These are phyloP conservation scores for Cocos nucifera DNA, from an alignment of 176 grass and related monocot species.

Conservation along the genomic window DNA sequence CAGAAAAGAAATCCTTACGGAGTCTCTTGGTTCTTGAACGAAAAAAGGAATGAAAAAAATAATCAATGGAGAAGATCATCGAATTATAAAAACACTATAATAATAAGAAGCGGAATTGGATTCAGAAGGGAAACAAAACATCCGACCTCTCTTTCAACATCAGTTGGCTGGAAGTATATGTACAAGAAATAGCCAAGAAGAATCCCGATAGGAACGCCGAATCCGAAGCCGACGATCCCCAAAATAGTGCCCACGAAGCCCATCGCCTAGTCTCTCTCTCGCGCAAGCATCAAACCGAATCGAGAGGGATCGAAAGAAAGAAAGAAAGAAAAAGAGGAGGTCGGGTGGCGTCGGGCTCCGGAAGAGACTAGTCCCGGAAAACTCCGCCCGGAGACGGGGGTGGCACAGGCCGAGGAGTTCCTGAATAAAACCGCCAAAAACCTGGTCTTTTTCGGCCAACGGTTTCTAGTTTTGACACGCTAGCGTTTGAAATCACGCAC, in stretches of 20 bases:
- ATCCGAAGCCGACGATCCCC: slow-evolving; percentile 29
- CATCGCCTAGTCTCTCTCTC: slow-evolving; percentile 13
- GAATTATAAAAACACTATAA: neutral
- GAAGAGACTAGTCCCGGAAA: no score
- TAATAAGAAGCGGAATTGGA: neutral
- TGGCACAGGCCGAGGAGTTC: no score
- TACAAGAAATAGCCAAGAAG: slow-evolving; percentile 35
- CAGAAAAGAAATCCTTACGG: no score
- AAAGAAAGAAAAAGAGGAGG: neutral
- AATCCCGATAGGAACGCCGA: slow-evolving; percentile 31
- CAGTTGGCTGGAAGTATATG: slow-evolving; percentile 29
- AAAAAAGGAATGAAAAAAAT: no score
- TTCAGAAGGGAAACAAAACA: neutral
- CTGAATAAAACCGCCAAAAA: no score
- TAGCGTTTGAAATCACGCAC: no score
- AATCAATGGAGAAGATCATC: no score
- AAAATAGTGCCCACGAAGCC: slow-evolving; percentile 31
- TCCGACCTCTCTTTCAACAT: slow-evolving; percentile 11
- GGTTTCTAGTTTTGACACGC: no score
- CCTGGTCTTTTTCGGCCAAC: no score
- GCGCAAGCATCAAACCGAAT: slow-evolving; percentile 13
- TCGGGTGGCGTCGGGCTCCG: neutral
- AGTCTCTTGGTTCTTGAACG: no score
- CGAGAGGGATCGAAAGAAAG: neutral
- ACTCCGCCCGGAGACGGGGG: no score